Evolutionary conservation across 1,284 basidiomycete species (phyloP).

Genomic region (Amylostereum areolatum): DNA sequence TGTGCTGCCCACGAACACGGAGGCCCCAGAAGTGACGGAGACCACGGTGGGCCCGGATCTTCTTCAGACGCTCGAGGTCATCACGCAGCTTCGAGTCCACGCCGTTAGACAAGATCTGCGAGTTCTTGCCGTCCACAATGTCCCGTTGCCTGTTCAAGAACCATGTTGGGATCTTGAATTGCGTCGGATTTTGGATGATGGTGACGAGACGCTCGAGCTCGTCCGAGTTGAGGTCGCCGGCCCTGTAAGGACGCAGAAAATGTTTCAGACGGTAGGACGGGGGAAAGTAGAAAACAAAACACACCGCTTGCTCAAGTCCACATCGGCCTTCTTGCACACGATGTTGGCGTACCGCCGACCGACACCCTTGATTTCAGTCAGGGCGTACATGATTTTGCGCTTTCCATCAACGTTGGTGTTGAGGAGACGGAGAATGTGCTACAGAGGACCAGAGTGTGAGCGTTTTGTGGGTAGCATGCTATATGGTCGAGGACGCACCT

Average conservation of each 20-base stretch:
- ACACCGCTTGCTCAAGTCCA: conserved; percentile 97
- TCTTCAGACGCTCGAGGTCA: conserved; percentile 98
- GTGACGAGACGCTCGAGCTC: conserved; percentile 99
- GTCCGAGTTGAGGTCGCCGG: conserved; percentile 91
- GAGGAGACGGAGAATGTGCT: conserved; percentile 97
- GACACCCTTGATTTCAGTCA: conserved; percentile 99
- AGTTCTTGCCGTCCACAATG: conserved; percentile 96
- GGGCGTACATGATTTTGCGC: conserved; percentile 96
- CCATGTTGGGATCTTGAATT: conserved; percentile 99
- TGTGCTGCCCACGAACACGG: conserved; percentile 96
- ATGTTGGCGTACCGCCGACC: conserved; percentile 98
- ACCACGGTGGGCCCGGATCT: conserved; percentile 98
- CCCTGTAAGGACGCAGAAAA: conserved; percentile 37
- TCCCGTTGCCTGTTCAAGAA: conserved; percentile 99
- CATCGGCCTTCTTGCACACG: conserved; percentile 99
- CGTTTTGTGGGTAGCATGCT: background rate
- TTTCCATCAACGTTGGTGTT: conserved; percentile 99
- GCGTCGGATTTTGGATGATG: conserved; percentile 99
- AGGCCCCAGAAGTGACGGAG: conserved; percentile 97
- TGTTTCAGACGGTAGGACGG: background rate
- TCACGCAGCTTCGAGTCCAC: conserved; percentile 99
- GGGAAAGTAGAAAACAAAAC: conserved; percentile 22
- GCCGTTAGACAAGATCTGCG: conserved; percentile 93
- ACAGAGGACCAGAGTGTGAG: conserved; percentile 11
- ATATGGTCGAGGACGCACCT: conserved; percentile 42